phyloP scores from a whole-genome alignment of 768 basidiomycete species.

The Suillus decipiens region DNA sequence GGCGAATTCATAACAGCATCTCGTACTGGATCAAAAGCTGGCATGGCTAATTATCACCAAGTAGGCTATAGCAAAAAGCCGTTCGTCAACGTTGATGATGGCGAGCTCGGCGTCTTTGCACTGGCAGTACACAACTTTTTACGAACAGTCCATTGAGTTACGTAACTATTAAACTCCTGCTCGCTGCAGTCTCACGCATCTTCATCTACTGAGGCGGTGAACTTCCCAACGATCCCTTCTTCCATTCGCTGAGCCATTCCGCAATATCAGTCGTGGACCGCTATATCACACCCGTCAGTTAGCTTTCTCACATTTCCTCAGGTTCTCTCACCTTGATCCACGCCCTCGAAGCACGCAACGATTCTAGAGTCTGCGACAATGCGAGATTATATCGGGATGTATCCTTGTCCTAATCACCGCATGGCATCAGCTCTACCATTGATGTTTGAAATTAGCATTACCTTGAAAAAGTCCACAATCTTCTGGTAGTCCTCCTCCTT shows the following conservation, averaged over 20 bases:
- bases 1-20: slow-evolving; percentile 86
- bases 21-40: slow-evolving; percentile 81
- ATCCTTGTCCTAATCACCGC: slow-evolving; percentile 54
- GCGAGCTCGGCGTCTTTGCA: slow-evolving; percentile 1
- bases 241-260: slow-evolving; percentile 52
- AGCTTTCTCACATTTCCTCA: slow-evolving; percentile 11
- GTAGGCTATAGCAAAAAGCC: background rate
- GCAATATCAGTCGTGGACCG: slow-evolving; percentile 59
- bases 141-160: slow-evolving; percentile 3
- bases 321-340: slow-evolving; percentile 56
- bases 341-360: slow-evolving; percentile 56
- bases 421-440: slow-evolving; percentile 15
- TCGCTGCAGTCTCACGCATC: slow-evolving; percentile 2
- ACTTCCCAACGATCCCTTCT: slow-evolving; percentile 4
- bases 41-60: slow-evolving; percentile 21
- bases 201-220: background rate
- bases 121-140: slow-evolving; percentile 1
- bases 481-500: slow-evolving; percentile 65
- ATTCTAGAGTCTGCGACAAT: slow-evolving; percentile 69
- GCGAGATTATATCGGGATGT: slow-evolving; percentile 66
- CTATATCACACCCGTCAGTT: slow-evolving; percentile 30
- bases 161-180: slow-evolving; percentile 2
- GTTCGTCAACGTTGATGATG: background rate
- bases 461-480: slow-evolving; percentile 76
- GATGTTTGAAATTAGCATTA: slow-evolving; percentile 28